Percentiles rank a stretch among this genome's conserved stretches.
Conservation (phyloP, 164 flowering plant genomes). For the Magnolia sinica region DNA sequence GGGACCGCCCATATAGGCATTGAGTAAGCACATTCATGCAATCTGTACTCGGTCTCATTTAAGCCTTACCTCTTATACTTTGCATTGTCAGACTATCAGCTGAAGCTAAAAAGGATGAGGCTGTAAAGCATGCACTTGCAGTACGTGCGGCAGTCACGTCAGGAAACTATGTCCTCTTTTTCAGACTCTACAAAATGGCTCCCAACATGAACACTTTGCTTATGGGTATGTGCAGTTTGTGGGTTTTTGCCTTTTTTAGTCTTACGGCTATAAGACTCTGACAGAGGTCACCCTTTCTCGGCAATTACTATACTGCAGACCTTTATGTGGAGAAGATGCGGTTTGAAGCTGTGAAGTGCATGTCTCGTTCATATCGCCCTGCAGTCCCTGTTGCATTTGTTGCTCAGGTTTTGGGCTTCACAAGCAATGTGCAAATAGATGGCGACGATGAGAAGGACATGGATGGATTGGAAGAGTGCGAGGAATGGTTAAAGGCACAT, state of each 20-base stretch:
- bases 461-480: constrained; percentile 74
- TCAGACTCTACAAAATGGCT: constrained; percentile 79
- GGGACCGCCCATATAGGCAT: background rate
- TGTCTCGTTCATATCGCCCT: constrained; percentile 91
- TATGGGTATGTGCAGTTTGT: constrained; percentile 60
- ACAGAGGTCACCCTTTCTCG: background rate
- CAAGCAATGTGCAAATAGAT: constrained; percentile 29
- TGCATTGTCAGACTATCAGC: constrained; percentile 53
- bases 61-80: background rate
- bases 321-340: constrained; percentile 92
- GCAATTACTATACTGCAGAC: constrained; percentile 42
- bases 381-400: constrained; percentile 71
- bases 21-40: background rate
- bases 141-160: constrained; percentile 89
- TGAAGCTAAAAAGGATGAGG: constrained; percentile 65
- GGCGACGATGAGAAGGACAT: constrained; percentile 42
- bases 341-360: constrained; percentile 80
- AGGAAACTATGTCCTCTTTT: constrained; percentile 81
- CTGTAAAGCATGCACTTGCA: constrained; percentile 89
- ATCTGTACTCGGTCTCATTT: background rate
- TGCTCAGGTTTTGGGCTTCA: constrained; percentile 75
- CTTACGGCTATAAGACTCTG: background rate
- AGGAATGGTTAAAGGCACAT: constrained; percentile 91
- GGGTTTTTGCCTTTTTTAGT: background rate
- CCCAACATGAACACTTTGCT: constrained; percentile 75